Evolutionary conservation across 129 eudicot species (phyloP).

Genomic region (Arctium lappa): DNA sequence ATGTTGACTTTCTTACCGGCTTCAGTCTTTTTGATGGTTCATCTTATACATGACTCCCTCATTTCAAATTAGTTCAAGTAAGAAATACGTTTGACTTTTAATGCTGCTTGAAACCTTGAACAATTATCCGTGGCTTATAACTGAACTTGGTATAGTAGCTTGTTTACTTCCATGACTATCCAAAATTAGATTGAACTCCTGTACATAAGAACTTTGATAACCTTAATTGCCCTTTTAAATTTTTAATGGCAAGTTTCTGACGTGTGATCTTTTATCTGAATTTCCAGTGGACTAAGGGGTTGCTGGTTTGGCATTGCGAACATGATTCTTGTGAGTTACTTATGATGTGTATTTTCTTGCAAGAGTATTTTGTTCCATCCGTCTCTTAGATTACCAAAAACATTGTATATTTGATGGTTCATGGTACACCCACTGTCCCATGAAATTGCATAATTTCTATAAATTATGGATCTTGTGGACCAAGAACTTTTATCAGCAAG

Average conservation of each 20-base stretch:
- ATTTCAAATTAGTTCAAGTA: background rate
- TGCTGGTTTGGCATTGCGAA: conserved; percentile 92
- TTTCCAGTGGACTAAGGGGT: conserved; percentile 85
- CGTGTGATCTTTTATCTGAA: conserved; percentile 28
- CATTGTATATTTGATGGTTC: background rate
- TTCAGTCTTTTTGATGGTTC: conserved; percentile 3
- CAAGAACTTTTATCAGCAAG: background rate
- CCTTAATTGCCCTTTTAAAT: background rate
- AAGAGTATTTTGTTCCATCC: background rate
- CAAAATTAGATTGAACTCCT: background rate
- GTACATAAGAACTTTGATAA: background rate
- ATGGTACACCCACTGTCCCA: background rate
- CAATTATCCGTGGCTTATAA: background rate
- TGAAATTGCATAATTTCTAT: background rate
- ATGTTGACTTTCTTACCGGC: background rate
- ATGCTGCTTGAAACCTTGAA: background rate
- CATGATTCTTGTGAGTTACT: conserved; percentile 92
- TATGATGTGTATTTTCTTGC: background rate
- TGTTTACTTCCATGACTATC: conserved; percentile 11
- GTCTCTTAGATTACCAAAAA: conserved; percentile 5
- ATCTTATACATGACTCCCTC: conserved; percentile 6
- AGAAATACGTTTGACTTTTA: background rate
- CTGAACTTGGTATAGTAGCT: background rate
- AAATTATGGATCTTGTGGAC: background rate
- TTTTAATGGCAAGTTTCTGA: conserved; percentile 26